Evolutionary conservation across 2,329 filamentous ascomycete species (phyloP).

Genomic region (Claviceps sorghi): DNA sequence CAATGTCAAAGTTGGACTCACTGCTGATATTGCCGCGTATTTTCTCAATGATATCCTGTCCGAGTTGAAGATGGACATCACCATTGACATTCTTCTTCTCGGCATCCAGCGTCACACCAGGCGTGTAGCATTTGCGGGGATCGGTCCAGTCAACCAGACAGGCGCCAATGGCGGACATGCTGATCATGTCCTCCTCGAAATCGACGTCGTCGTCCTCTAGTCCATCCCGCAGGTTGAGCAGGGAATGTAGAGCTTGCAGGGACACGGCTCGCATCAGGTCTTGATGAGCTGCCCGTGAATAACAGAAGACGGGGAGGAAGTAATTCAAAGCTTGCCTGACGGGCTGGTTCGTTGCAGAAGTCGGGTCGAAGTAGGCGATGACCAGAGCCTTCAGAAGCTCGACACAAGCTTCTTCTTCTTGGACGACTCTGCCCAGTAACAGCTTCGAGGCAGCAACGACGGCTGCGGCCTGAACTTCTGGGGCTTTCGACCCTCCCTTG

Average conservation of each 20-base stretch:
- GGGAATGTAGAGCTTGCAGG: conserved; percentile 58
- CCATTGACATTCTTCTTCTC: conserved; percentile 54
- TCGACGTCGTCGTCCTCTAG: conserved; percentile 64
- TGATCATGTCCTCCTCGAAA: conserved; percentile 63
- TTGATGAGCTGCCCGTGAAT: conserved; percentile 69
- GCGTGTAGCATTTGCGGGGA: conserved; percentile 59
- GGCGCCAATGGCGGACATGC: conserved; percentile 60
- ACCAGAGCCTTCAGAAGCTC: conserved; percentile 76
- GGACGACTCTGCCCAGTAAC: conserved; percentile 65
- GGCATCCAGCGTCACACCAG: conserved; percentile 33
- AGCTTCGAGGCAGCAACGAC: conserved; percentile 75
- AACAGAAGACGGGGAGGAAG: conserved; percentile 89
- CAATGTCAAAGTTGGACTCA: conserved; percentile 27
- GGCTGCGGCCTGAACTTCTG: conserved; percentile 66
- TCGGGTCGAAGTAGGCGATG: conserved; percentile 78
- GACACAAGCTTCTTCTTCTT: conserved; percentile 48
- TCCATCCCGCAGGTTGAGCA: conserved; percentile 58
- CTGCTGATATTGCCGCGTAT: conserved; percentile 52
- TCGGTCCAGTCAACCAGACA: conserved; percentile 93
- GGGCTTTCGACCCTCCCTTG: conserved; percentile 52
- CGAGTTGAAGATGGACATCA: conserved; percentile 68
- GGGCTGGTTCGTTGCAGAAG: conserved; percentile 63
- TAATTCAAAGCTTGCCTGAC: conserved; percentile 81
- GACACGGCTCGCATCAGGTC: conserved; percentile 63
- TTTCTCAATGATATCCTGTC: conserved; percentile 61